Evolutionary conservation across 495 filamentous ascomycete genomes (phyloP), one percentile per base, ranked within the genome.

Genomic region (Neurospora pannonica): DNA sequence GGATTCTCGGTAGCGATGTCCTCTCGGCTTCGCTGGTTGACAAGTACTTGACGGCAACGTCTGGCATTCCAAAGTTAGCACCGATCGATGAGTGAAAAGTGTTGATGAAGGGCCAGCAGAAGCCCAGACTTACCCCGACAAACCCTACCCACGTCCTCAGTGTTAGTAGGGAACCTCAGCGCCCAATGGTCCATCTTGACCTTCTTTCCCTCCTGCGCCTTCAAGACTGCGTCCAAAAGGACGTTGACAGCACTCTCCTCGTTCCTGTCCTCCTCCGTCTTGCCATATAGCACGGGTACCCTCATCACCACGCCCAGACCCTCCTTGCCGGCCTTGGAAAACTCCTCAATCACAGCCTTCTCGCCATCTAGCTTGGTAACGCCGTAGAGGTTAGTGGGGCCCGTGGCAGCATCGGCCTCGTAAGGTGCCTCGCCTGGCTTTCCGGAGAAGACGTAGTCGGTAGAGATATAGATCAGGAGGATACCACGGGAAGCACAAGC

Each of bases 391-490:
- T 97, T 98, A 1, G 94, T 89, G 5, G 95, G 94, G 4, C 86
- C 84, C 0, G 92, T 88, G 28, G 84, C 76, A 4, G 90, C 85
- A 74, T 90, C 86, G 4, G 87, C 84, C 77, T 91, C 89, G 80
- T 97, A 97, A 4, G 95, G 95, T 15, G 94, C 95, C 36, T 95
- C 91, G n/a, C 94, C 92, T 38, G 90, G 91, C 24, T 77, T 85
- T 19, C 95, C 95, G 2, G 94, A 84, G 79, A 98, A 98, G 60
- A 98, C 94, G 81, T 98, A 98, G 84, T 98, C 95, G 48, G 95
- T 97, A 0, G 93, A 96, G 79, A 98, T 97, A 85, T 97, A 97
- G 79, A 97, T 89, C 38, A 97, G 86, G 70, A 97, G 80, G 75
- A 90, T 89, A n/a, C 81, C 82, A 13, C 89, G 88, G 19, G 83